A percentile compares a stretch with the other conserved stretches of the same genome.
Evolutionary conservation across 768 basidiomycete species (phyloP).

Genomic region (Lactifluus volemus): DNA sequence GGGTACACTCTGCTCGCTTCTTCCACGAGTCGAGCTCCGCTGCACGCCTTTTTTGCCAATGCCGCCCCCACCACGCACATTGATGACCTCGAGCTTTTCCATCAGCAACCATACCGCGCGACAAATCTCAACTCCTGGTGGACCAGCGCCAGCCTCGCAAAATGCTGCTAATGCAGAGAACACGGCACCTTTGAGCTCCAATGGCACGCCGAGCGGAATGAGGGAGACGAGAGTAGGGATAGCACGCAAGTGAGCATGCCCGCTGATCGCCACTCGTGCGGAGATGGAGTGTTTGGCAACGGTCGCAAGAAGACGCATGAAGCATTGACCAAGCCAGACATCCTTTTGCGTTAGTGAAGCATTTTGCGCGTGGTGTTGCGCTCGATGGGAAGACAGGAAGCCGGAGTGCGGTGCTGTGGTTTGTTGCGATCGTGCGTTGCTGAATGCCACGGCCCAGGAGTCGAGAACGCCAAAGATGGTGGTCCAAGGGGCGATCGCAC

Average conservation of each 20-base stretch:
- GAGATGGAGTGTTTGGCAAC: constrained; percentile 69
- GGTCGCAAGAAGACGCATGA: constrained; percentile 69
- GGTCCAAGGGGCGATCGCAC: constrained; percentile 66
- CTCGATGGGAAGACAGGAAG: constrained; percentile 29
- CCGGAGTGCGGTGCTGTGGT: constrained; percentile 21
- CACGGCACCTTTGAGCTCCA: constrained; percentile 84
- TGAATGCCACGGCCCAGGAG: constrained; percentile 55
- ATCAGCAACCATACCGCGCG: constrained; percentile 75
- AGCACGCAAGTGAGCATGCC: constrained; percentile 71
- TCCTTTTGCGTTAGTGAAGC: constrained; percentile 56
- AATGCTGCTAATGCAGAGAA: constrained; percentile 78
- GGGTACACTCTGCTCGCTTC: constrained; percentile 72
- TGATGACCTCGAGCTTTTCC: constrained; percentile 79
- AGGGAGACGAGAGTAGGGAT: constrained; percentile 73
- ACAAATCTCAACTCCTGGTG: constrained; percentile 68
- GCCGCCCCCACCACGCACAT: constrained; percentile 48
- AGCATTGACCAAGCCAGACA: constrained; percentile 68
- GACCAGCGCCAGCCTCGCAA: constrained; percentile 70
- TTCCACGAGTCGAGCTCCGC: constrained; percentile 88
- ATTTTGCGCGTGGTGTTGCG: constrained; percentile 33
- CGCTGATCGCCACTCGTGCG: constrained; percentile 69
- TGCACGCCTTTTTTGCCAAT: constrained; percentile 70
- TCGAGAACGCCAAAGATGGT: constrained; percentile 69
- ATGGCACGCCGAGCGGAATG: constrained; percentile 69
- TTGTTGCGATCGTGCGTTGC: constrained; percentile 37